Evolutionary conservation across 352 stramenopile genomes (phyloP), one percentile per base, ranked within the genome.

Genomic region (Pythium graminicola): DNA sequence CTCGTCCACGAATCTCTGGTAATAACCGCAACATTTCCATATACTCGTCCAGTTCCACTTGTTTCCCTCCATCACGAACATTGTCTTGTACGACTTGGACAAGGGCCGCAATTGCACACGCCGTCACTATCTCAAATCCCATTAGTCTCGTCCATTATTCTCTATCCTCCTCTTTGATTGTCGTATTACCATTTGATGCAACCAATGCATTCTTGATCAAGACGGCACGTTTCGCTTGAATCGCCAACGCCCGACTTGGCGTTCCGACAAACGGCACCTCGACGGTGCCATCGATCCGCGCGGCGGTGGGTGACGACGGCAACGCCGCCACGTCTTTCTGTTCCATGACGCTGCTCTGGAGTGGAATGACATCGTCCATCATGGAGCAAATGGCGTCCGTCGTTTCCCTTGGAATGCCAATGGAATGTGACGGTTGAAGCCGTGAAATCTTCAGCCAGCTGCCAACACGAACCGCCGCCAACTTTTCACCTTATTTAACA

Each of bases 211-310:
- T 89, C 49, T 69, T 73, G 43, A 90, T 69, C 20, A 62, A 40
- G 62, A 79, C 60, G 36, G 83, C 81, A 48, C 79, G 75, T 64
- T 81, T 90, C 42, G 76, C 77, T 51, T 89, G 75, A 26, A 89
- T 73, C 50, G 75, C 68, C 22, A 92, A 57, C 36, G 76, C 75
- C 33, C 68, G 78, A 46, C 57, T 73, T 13, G 76, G 68, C 55
- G 57, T 74, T 32, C n/a, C n/a, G n/a, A 85, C 62, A 45, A 81
- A 86, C 2, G 81, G 79, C 47, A 92, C 39, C 20, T 76, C 61
- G 16, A 89, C 52, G 10, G 71, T 53, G 24, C 62, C 63, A 45
- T 88, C 76, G 3, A 64, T 66, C 17, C 62, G 62, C 35, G 71
- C 67, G 1, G 64, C 55, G 8, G 65, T 73, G 32, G 73, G 66